These are phyloP conservation scores for Aspergillus flavus DNA, from an alignment of 2,329 filamentous ascomycete genomes.

Conservation along the genomic window DNA sequence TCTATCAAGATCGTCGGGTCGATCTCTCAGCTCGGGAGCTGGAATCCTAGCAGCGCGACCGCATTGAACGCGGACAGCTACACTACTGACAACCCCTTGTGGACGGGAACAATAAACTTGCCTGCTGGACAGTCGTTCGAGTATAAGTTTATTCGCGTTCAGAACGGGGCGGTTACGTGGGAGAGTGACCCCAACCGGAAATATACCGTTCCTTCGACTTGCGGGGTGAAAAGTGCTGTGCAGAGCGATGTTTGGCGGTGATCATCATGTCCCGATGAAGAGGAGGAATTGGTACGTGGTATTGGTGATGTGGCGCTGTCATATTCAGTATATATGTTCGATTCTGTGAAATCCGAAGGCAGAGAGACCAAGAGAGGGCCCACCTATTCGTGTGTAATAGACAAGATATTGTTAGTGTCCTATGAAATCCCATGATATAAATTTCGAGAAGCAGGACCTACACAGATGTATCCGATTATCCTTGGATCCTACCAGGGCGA, in stretches of 20 bases:
- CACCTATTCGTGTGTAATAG: not conserved
- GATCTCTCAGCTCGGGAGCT: conserved; percentile 61
- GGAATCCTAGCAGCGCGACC: conserved; percentile 60
- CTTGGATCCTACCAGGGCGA: no score
- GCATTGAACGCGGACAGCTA: conserved; percentile 63
- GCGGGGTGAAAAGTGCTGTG: conserved; percentile 33
- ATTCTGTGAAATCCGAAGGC: not conserved
- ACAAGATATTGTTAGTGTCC: not conserved
- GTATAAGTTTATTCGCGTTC: conserved; percentile 71
- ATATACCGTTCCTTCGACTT: conserved; percentile 44
- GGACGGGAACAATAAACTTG: conserved; percentile 61
- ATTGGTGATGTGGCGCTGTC: not conserved
- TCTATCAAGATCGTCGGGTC: conserved; percentile 68
- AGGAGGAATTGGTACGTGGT: not conserved
- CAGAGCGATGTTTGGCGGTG: conserved; percentile 44
- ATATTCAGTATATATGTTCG: not conserved
- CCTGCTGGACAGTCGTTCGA: conserved; percentile 58
- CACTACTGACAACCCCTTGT: conserved; percentile 61
- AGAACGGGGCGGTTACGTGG: conserved; percentile 62
- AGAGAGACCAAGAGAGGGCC: not conserved
- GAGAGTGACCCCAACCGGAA: conserved; percentile 58
- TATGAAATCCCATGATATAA: no score
- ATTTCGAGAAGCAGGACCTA: no score
- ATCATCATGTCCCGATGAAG: not conserved
- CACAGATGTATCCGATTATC: no score